These are phyloP conservation scores for Dovyalis caffra DNA, from an alignment of 345 rosid species.

Conservation along the genomic window DNA sequence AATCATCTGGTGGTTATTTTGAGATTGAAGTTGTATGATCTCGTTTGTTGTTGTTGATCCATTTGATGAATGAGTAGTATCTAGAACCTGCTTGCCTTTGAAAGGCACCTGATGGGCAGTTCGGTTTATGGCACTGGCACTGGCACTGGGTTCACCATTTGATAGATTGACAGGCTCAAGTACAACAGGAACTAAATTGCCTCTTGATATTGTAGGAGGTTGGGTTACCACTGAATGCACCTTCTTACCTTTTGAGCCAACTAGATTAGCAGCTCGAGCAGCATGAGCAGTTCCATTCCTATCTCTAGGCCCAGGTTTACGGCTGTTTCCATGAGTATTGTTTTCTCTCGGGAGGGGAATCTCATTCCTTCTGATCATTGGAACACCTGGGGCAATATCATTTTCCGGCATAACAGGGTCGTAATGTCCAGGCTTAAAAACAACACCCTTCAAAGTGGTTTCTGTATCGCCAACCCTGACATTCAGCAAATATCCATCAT, in stretches of 20 bases:
- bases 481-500: constrained; percentile 74
- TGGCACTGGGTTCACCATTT: constrained; percentile 35
- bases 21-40: constrained; percentile 26
- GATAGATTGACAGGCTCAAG: constrained; percentile 44
- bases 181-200: constrained; percentile 48
- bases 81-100: constrained; percentile 37
- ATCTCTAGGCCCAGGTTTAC: constrained; percentile 22
- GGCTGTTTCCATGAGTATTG: constrained; percentile 29
- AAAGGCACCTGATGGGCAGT: constrained; percentile 22
- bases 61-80: constrained; percentile 30
- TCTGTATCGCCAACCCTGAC: constrained; percentile 63
- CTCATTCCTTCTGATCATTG: constrained; percentile 66
- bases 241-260: constrained; percentile 21
- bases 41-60: constrained; percentile 24
- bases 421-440: constrained; percentile 70
- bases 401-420: constrained; percentile 61
- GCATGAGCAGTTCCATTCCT: constrained; percentile 24
- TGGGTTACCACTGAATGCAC: constrained; percentile 22
- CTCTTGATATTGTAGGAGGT: constrained; percentile 36
- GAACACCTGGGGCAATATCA: constrained; percentile 70
- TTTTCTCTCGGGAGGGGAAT: constrained; percentile 44
- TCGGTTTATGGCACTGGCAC: constrained; percentile 13
- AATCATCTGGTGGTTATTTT: constrained; percentile 16
- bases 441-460: constrained; percentile 65
- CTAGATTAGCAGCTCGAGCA: constrained; percentile 22